Evolutionary conservation across 768 basidiomycete genomes (phyloP).

Genomic region (Tylopilus felleus): DNA sequence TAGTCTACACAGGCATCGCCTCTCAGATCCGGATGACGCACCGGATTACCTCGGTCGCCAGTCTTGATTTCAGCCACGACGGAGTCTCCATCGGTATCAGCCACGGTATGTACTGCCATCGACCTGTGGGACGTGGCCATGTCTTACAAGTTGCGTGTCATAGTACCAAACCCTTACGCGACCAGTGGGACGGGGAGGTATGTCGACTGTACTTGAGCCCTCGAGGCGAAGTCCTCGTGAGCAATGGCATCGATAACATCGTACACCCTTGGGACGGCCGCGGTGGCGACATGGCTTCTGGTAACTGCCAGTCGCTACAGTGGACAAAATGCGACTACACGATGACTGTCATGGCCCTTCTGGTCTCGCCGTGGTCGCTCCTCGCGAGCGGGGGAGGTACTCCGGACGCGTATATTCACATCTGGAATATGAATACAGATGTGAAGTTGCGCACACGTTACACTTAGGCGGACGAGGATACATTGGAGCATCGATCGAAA

Average conservation of each 20-base stretch:
- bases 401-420: constrained; percentile 80
- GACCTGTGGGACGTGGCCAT: constrained; percentile 91
- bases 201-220: no score
- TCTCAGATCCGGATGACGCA: constrained; percentile 68
- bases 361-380: no score
- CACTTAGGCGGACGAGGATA: constrained; percentile 81
- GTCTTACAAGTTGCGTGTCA: constrained; percentile 77
- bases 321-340: no score
- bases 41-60: constrained; percentile 70
- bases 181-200: constrained; percentile 48
- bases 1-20: constrained; percentile 86
- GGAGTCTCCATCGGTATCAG: constrained; percentile 82
- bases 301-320: no score
- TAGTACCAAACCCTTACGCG: constrained; percentile 47
- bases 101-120: constrained; percentile 74
- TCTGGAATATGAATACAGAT: constrained; percentile 92
- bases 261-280: no score
- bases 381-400: no score
- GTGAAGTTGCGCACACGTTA: constrained; percentile 84
- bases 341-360: no score
- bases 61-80: constrained; percentile 76
- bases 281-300: constrained; percentile 59
- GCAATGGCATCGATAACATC: no score
- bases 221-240: no score
- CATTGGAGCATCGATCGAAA: constrained; percentile 85